Conservation (phyloP, 805 yeast species). For the Suhomyces xylopsoci region DNA sequence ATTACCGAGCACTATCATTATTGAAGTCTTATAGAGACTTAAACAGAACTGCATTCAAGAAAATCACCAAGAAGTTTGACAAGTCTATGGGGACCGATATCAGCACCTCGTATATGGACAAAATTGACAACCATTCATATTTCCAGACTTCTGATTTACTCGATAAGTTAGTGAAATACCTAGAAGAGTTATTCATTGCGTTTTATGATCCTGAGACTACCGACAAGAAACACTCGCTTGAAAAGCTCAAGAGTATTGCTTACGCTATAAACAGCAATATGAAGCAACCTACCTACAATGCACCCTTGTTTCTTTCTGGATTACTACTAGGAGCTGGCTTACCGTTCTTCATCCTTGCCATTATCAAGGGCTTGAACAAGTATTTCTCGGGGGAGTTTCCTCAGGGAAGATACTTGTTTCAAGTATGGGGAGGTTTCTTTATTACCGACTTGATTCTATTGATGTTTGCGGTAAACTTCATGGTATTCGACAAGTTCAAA, state of each 20-base stretch:
- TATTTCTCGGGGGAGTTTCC: slow-evolving; percentile 40
- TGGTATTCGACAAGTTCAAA: slow-evolving; percentile 68
- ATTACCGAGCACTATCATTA: slow-evolving; percentile 68
- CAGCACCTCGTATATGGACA: slow-evolving; percentile 51
- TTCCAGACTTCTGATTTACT: slow-evolving; percentile 62
- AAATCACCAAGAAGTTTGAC: slow-evolving; percentile 87
- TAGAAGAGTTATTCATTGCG: slow-evolving; percentile 65
- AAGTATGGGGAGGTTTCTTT: slow-evolving; percentile 92
- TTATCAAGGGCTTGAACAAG: slow-evolving; percentile 49
- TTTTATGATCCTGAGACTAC: slow-evolving; percentile 52
- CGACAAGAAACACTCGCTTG: slow-evolving; percentile 67
- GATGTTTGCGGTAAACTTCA: slow-evolving; percentile 66
- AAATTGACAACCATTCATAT: slow-evolving; percentile 50
- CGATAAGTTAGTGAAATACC: slow-evolving; percentile 58
- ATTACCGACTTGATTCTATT: slow-evolving; percentile 57
- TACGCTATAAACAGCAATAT: slow-evolving; percentile 34
- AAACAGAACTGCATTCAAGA: slow-evolving; percentile 86
- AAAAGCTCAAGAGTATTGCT: slow-evolving; percentile 52
- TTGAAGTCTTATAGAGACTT: slow-evolving; percentile 67
- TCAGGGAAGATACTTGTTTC: slow-evolving; percentile 63
- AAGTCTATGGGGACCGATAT: slow-evolving; percentile 54
- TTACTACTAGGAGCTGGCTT: slow-evolving; percentile 64
- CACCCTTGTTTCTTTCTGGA: slow-evolving; percentile 60
- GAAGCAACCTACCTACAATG: slow-evolving; percentile 32
- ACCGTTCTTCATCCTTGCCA: slow-evolving; percentile 62